These are phyloP conservation scores for Curvularia sp. DNA, from an alignment of 2,329 filamentous ascomycete species.

Conservation along the genomic window DNA sequence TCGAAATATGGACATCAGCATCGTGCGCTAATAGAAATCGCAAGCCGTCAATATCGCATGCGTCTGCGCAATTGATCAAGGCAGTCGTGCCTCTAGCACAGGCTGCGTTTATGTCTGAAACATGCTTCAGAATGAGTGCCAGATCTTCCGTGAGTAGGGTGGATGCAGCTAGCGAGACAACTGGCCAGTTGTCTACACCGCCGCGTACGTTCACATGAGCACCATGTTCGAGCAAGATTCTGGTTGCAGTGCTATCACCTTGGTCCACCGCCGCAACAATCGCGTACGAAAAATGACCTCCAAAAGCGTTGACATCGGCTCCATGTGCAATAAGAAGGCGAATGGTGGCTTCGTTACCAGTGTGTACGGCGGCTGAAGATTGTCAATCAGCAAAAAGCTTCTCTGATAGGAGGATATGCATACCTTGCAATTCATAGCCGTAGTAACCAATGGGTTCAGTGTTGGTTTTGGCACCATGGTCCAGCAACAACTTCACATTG, in stretches of 20 bases:
- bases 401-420: rapidly evolving
- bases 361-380: conserved; percentile 21
- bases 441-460: conserved; percentile 27
- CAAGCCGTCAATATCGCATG: conserved; percentile 25
- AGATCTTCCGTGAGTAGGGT: conserved; percentile 27
- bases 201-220: conserved; percentile 34
- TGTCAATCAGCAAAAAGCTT: neutral
- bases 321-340: conserved; percentile 27
- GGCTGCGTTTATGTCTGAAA: conserved; percentile 29
- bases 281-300: conserved; percentile 27
- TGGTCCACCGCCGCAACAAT: conserved; percentile 29
- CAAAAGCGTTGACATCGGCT: conserved; percentile 30
- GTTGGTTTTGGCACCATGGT: conserved; percentile 34
- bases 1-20: conserved; percentile 27
- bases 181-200: conserved; percentile 29
- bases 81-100: conserved; percentile 32
- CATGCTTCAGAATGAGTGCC: conserved; percentile 25
- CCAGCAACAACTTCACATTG: conserved; percentile 31
- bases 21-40: conserved; percentile 23
- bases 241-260: conserved; percentile 19
- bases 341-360: conserved; percentile 26
- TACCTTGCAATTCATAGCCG: conserved; percentile 30
- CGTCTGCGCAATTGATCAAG: conserved; percentile 29
- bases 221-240: conserved; percentile 28
- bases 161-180: conserved; percentile 25